phyloP scores from a whole-genome alignment of 2,329 filamentous ascomycete species.

The Aciculosporium take region DNA sequence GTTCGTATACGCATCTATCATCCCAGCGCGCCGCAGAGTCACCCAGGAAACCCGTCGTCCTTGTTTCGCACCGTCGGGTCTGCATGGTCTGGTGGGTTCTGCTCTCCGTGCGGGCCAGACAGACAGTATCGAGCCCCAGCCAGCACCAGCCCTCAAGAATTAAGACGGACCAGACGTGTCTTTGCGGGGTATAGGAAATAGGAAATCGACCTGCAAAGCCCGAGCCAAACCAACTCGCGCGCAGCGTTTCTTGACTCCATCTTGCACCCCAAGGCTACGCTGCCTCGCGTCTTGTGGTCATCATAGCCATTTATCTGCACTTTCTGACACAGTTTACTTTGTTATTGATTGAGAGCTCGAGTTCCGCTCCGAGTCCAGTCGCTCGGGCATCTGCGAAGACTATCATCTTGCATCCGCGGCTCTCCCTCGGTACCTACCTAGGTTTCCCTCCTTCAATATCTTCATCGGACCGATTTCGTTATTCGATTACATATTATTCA shows the following conservation, averaged over 20 bases:
- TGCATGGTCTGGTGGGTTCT: not conserved
- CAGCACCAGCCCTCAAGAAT: not conserved
- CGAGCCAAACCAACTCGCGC: constrained; percentile 3
- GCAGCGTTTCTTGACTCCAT: constrained; percentile 1
- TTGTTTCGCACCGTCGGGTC: not conserved
- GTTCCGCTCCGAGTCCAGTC: not conserved
- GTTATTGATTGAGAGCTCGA: not conserved
- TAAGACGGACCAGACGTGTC: not conserved
- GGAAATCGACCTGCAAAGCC: constrained; percentile 3
- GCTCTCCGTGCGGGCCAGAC: constrained; percentile 2
- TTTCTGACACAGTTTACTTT: not conserved
- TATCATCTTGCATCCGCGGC: not conserved
- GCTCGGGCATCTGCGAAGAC: constrained; percentile 1
- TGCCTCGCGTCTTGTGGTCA: constrained; percentile 1
- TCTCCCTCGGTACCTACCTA: not conserved
- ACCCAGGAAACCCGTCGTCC: not conserved
- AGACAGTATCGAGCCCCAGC: not conserved
- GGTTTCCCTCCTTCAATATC: not conserved
- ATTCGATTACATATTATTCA: constrained; percentile 3
- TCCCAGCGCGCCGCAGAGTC: not conserved
- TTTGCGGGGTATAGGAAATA: constrained; percentile 4
- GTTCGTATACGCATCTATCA: not conserved
- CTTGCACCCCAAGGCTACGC: constrained; percentile 1
- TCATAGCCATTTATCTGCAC: constrained; percentile 1
- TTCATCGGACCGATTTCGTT: not conserved